These are phyloP conservation scores for Pseudozyma thailandica DNA, from an alignment of 1,284 basidiomycete genomes.

Conservation along the genomic window DNA sequence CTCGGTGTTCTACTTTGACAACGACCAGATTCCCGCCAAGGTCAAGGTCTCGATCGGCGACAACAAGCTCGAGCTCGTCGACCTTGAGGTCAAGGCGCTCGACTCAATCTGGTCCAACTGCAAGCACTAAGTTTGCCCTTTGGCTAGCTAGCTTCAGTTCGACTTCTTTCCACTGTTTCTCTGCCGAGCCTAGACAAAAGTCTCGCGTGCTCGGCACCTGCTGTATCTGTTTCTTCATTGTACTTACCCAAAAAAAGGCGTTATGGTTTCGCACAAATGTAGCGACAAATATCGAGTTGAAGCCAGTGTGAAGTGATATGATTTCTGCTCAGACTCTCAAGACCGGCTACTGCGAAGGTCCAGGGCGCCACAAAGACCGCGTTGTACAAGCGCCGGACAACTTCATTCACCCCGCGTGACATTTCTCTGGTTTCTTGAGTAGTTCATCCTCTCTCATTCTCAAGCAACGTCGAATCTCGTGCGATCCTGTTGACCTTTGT, in stretches of 20 bases:
- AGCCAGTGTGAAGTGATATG: constrained; percentile 68
- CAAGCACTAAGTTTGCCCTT: constrained; percentile 9
- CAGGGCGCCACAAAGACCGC: constrained; percentile 26
- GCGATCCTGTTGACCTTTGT: too few relatives aligned
- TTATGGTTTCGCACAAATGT: constrained; percentile 2
- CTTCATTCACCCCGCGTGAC: too few relatives aligned
- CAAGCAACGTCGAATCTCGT: too few relatives aligned
- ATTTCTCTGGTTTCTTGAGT: too few relatives aligned
- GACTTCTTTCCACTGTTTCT: too few relatives aligned
- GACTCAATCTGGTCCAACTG: constrained; percentile 45
- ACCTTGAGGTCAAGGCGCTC: constrained; percentile 44
- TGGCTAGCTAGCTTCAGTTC: not conserved
- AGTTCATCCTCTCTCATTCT: too few relatives aligned
- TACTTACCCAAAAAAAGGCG: not conserved
- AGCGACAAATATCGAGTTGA: constrained; percentile 64
- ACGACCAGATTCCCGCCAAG: constrained; percentile 39
- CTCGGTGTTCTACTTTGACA: constrained; percentile 53
- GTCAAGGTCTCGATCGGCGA: constrained; percentile 44
- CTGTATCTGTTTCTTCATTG: not conserved
- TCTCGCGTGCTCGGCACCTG: constrained; percentile 6
- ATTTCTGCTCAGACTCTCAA: constrained; percentile 68
- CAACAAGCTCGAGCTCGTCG: constrained; percentile 33
- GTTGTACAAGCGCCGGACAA: constrained; percentile 38
- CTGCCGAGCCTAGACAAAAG: constrained; percentile 3
- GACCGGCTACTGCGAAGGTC: constrained; percentile 62